phyloP scores from a whole-genome alignment of 306 rosid genomes.

The Carpinus fangiana region DNA sequence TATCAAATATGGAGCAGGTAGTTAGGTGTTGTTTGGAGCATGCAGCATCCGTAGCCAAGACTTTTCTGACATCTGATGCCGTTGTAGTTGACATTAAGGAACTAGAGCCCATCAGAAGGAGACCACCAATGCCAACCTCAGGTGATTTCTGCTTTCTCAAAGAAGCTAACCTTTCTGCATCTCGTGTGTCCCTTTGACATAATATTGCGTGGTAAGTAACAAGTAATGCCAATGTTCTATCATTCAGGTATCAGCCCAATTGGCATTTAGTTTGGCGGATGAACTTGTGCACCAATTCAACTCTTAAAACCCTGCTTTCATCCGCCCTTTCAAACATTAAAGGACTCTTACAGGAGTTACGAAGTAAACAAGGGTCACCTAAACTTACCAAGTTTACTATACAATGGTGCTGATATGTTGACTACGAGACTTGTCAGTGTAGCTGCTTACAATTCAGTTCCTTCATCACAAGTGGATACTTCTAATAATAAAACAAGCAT shows the following conservation, averaged over 20 bases:
- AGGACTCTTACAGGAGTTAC: slow-evolving; percentile 6
- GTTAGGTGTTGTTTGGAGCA: slow-evolving; percentile 92
- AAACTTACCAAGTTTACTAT: neutral
- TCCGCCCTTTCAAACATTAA: slow-evolving; percentile 8
- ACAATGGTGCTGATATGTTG: slow-evolving; percentile 14
- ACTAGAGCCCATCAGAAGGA: slow-evolving; percentile 33
- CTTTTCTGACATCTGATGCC: slow-evolving; percentile 76
- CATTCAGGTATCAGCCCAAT: slow-evolving; percentile 52
- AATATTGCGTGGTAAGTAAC: slow-evolving; percentile 11
- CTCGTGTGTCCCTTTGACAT: neutral
- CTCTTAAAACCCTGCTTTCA: slow-evolving; percentile 1
- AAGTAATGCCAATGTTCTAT: slow-evolving; percentile 7
- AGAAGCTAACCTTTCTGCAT: neutral
- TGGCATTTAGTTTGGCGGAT: slow-evolving; percentile 35
- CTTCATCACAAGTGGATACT: slow-evolving; percentile 1
- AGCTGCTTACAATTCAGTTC: slow-evolving; percentile 11
- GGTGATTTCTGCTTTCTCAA: slow-evolving; percentile 31
- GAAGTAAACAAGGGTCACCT: neutral
- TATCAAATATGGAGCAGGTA: slow-evolving; percentile 49
- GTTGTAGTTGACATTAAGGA: slow-evolving; percentile 71
- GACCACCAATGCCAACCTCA: slow-evolving; percentile 44
- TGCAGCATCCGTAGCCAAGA: slow-evolving; percentile 86
- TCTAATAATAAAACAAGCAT: neutral
- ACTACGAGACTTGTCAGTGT: neutral
- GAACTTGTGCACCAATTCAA: slow-evolving; percentile 10